Base-by-base conservation (phyloP, 2,329 filamentous ascomycete genomes). In the Cladosporium velox region DNA sequence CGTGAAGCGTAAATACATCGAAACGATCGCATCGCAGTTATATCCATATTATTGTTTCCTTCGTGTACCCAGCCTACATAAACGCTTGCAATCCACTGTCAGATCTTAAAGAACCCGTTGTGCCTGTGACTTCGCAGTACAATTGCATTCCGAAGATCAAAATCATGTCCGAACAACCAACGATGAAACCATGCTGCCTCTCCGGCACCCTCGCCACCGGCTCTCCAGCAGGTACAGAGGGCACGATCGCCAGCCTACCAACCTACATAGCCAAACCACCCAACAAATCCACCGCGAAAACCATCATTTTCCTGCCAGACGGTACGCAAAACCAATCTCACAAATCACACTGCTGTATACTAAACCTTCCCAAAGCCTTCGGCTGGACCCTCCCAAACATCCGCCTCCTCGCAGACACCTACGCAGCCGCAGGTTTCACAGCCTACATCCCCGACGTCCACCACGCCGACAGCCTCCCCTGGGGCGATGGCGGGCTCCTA, bases 311-410 rank as follows among this genome's bases (percentile, higher is more conserved):
- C 68, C 74, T 85, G 59, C 72, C 74, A 57, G 80, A 83, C 70
- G 80, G 78, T 79, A 70, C 49, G 21, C 10, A 30, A 34, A 21
- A 6, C 26, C 59, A 15, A 21, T 18, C 28, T 18, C 21, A 15
- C 15, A n/a, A 21, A 32, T 26, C 38, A 51, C 65, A 57, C 32
- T 28, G 12, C 30, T 73, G 74, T 15, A 15, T 15, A 59, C 21
- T 41, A 15, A 59, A 4, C 12, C 59, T 4, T 11, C 8, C 30
- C 35, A 57, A 75, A 47, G 76, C 85, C 72, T 84, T 83, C 67
- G 82, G 82, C 67, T 83, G 78, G 78, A 78, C 78, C n/a, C 78
- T 83, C 59, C 72, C 75, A 35, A 84, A 84, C 70, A 72, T 78
- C 54, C 78, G 82, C 35, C 70, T 84, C 4, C 73, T 84, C 15